phyloP scores from a whole-genome alignment of 1,284 basidiomycete genomes.

The Hemileia vastatrix region DNA sequence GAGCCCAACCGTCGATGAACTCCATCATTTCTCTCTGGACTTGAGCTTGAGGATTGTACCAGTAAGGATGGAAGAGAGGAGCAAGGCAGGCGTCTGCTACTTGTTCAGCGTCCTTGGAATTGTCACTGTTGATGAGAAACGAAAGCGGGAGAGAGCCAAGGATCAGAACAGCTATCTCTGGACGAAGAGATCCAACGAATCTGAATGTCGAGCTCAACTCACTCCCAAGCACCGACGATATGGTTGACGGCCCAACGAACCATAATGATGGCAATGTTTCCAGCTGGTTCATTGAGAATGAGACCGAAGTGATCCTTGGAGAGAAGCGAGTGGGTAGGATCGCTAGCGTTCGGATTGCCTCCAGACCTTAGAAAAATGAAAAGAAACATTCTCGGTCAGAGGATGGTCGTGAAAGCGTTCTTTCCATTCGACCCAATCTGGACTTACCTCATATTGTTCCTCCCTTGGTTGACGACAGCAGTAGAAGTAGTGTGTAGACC shows the following conservation, averaged over 20 bases:
- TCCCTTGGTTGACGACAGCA: constrained; percentile 40
- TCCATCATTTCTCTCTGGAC: constrained; percentile 39
- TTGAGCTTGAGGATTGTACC: constrained; percentile 27
- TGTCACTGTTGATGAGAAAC: constrained; percentile 14
- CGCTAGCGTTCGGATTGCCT: constrained; percentile 38
- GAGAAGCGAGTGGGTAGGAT: constrained; percentile 41
- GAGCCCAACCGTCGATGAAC: constrained; percentile 34
- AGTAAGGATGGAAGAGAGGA: constrained; percentile 38
- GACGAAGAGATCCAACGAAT: too few species aligned
- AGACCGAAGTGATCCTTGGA: constrained; percentile 45
- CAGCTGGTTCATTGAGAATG: constrained; percentile 45
- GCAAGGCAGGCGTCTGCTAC: constrained; percentile 37
- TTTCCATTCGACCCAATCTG: constrained; percentile 37
- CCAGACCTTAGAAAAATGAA: constrained; percentile 47
- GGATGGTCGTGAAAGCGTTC: constrained; percentile 44
- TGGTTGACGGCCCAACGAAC: constrained; percentile 56
- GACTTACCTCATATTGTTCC: constrained; percentile 29
- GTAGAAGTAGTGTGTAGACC: constrained; percentile 40
- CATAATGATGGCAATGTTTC: constrained; percentile 44
- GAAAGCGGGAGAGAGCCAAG: too few species aligned
- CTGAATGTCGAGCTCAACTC: too few species aligned
- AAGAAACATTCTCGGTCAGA: too few species aligned
- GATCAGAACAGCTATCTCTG: too few species aligned
- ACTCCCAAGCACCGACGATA: constrained; percentile 71
- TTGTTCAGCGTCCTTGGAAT: constrained; percentile 24